Evolutionary conservation across 805 yeast species (phyloP), one percentile per base, ranked within the genome.

Genomic region (Phaffomyces thermotolerans): DNA sequence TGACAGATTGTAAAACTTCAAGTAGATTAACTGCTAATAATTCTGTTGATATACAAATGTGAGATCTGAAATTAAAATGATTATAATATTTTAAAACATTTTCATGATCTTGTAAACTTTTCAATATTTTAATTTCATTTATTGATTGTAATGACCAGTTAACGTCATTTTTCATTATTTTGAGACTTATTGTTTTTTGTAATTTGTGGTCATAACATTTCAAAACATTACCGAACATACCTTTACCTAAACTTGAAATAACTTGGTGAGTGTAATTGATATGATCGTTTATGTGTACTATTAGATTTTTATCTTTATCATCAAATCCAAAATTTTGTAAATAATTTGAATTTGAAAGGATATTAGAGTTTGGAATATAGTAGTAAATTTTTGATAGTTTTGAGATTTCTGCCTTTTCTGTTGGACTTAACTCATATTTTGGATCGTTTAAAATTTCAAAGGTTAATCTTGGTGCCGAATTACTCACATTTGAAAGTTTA

Each of bases 141-240:
- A 82, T 73, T 0, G 93, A 87, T 63, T 88, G 95, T 36, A 83
- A 61, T 2, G 85, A 77, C 79, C 89, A 79, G 45, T 80, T 75
- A 45, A 79, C 70, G 41, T 84, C 81, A 59, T 83, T 84, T 46
- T 84, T 79, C 49, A 88, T 80, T 31, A 87, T 75, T 55, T 87
- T 87, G 18, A 88, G 68, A 0, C 95, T 95, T n/a, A 81, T 83
- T 10, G 68, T 43, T 23, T 64, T 64, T 7, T 76, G 71, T 5
- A 63, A 63, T 54, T 80, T 81, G 56, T 82, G 84, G 63, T 88
- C 95, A 20, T 64, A 59, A 47, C 89, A 82, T 44, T 75, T 69
- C 7, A 84, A 65, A 2, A 88, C 96, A 41, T 77, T 78, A 0
- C 96, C 96, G 66, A 87, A 87, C 36, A 90, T 79, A 8, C 96